phyloP scores from a whole-genome alignment of 352 stramenopile species.

The Thraustochytrium sp. region DNA sequence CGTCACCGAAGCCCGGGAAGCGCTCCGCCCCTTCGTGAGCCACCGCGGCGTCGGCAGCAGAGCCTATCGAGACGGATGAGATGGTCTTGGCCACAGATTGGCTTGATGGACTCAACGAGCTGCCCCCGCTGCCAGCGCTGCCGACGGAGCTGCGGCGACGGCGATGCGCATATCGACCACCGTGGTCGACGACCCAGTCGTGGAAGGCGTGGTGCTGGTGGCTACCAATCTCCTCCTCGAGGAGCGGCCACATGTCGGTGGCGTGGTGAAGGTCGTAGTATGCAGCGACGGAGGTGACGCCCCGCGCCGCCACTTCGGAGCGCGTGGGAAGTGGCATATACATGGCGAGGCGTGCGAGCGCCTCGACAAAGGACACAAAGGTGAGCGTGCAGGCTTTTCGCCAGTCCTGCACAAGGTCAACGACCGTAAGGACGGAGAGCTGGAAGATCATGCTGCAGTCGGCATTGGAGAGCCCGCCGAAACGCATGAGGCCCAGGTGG shows the following conservation, averaged over 20 bases:
- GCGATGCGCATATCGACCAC: not conserved
- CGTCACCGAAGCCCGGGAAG: not conserved
- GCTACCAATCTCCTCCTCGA: not conserved
- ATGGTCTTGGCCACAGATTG: not conserved
- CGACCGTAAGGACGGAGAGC: conserved; percentile 4
- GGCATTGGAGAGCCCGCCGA: not conserved
- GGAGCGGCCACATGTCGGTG: not conserved
- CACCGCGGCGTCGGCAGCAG: not conserved
- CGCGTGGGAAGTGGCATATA: conserved; percentile 5
- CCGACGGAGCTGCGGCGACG: not conserved
- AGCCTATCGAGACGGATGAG: not conserved
- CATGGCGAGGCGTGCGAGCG: not conserved
- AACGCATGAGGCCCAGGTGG: not conserved
- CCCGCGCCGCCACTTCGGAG: not conserved
- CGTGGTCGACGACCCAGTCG: not conserved
- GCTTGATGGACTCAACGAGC: not conserved
- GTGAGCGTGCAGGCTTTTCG: conserved; percentile 14
- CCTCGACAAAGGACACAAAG: conserved; percentile 38
- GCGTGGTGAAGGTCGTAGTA: conserved; percentile 31
- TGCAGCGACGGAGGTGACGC: not conserved
- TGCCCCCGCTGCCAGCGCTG: not conserved
- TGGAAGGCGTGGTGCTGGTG: not conserved
- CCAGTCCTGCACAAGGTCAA: conserved; percentile 31
- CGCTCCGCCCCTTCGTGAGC: too few species aligned
- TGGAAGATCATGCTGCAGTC: conserved; percentile 40